Conservation (phyloP, 2,329 filamentous ascomycete genomes). For the Alternaria dauci region DNA sequence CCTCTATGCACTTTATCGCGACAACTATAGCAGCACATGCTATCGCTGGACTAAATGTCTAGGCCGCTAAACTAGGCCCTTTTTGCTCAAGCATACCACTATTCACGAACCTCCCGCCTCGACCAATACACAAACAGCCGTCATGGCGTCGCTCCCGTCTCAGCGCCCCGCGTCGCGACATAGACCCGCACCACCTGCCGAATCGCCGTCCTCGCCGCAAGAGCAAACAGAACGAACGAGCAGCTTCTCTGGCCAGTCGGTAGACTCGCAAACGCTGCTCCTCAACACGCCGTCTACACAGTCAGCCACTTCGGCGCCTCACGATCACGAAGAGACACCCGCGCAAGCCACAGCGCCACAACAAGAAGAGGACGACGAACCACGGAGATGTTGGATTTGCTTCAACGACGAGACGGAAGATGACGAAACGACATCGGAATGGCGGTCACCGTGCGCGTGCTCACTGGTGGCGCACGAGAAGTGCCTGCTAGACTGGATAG, state of each 20-base stretch:
- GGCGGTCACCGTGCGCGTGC: constrained; percentile 91
- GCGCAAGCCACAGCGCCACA: constrained; percentile 18
- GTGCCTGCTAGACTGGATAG: constrained; percentile 90
- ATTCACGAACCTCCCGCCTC: background rate
- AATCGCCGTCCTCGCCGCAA: constrained; percentile 28
- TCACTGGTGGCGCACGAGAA: constrained; percentile 89
- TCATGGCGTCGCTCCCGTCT: constrained; percentile 56
- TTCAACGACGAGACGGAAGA: constrained; percentile 73
- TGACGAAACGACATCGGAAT: constrained; percentile 67
- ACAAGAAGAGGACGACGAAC: constrained; percentile 45
- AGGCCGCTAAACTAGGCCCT: background rate
- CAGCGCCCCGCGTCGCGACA: constrained; percentile 49
- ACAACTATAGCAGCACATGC: background rate
- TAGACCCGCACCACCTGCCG: constrained; percentile 36
- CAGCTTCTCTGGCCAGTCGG: constrained; percentile 52
- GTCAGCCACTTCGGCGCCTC: constrained; percentile 19
- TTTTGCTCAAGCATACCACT: background rate
- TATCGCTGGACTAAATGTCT: background rate
- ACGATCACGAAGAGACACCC: constrained; percentile 27
- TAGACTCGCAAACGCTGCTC: constrained; percentile 58
- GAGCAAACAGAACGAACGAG: constrained; percentile 37
- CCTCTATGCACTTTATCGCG: background rate
- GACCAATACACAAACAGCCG: background rate
- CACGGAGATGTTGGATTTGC: constrained; percentile 73
- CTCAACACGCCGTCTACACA: constrained; percentile 47